These are phyloP conservation scores for Talaromyces nanjingensis DNA, from an alignment of 495 filamentous ascomycete species.

Conservation along the genomic window DNA sequence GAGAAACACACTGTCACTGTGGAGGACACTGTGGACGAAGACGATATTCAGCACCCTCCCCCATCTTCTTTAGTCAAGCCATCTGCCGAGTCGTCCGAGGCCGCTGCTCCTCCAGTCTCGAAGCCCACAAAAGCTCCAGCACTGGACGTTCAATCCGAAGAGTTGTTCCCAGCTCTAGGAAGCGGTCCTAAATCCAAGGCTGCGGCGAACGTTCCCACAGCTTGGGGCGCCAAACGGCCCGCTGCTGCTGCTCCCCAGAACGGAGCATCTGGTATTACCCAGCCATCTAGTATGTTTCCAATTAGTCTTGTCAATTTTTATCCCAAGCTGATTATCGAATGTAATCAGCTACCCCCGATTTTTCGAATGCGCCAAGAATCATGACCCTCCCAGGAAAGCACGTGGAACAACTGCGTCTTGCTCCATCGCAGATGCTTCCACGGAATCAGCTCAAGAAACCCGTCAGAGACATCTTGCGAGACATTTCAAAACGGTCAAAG, in stretches of 20 bases:
- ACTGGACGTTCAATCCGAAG: slow-evolving; percentile 78
- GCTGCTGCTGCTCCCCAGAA: slow-evolving; percentile 54
- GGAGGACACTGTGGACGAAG: slow-evolving; percentile 75
- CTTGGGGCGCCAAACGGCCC: slow-evolving; percentile 62
- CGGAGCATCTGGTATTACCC: slow-evolving; percentile 41
- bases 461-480: slow-evolving; percentile 70
- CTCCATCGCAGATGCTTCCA: slow-evolving; percentile 63
- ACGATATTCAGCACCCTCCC: slow-evolving; percentile 57
- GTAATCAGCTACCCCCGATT: slow-evolving; percentile 1
- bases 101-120: slow-evolving; percentile 20
- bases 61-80: slow-evolving; percentile 29
- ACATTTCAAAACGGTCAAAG: slow-evolving; percentile 82
- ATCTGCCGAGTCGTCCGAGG: slow-evolving; percentile 14
- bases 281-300: slow-evolving; percentile 33
- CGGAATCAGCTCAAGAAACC: slow-evolving; percentile 74
- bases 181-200: slow-evolving; percentile 57
- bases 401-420: slow-evolving; percentile 64
- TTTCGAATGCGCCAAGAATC: slow-evolving; percentile 43
- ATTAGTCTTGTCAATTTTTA: neutral
- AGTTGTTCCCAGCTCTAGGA: slow-evolving; percentile 84
- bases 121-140: slow-evolving; percentile 37
- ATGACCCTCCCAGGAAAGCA: slow-evolving; percentile 73
- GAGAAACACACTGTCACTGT: slow-evolving; percentile 57
- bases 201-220: slow-evolving; percentile 48
- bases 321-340: neutral